These are phyloP conservation scores for Scleromitrula shiraiana DNA, from an alignment of 2,329 filamentous ascomycete species.

Conservation along the genomic window DNA sequence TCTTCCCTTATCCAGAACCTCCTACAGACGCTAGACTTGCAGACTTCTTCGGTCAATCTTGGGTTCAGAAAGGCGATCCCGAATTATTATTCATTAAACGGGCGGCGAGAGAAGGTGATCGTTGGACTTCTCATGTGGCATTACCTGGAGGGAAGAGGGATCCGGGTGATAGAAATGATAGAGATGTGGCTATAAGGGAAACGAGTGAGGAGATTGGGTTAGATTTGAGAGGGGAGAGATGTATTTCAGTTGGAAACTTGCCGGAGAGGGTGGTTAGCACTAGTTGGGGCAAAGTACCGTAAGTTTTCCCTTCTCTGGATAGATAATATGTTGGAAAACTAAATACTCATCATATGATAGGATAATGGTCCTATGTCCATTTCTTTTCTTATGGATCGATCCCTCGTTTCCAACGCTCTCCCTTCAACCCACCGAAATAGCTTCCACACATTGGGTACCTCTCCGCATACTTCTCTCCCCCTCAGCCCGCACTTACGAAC, in stretches of 20 bases:
- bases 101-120: conserved; percentile 54
- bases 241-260: conserved; percentile 49
- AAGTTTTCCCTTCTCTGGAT: conserved; percentile 29
- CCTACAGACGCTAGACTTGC: conserved; percentile 26
- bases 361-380: conserved; percentile 62
- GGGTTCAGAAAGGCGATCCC: conserved; percentile 58
- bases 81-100: conserved; percentile 67
- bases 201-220: conserved; percentile 59
- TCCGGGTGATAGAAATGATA: conserved; percentile 53
- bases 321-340: neutral
- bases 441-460: conserved; percentile 62
- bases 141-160: conserved; percentile 61
- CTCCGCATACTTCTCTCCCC: conserved; percentile 53
- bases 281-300: conserved; percentile 58
- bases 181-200: conserved; percentile 55
- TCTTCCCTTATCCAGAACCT: conserved; percentile 12
- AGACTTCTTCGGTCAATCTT: conserved; percentile 54
- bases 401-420: conserved; percentile 47
- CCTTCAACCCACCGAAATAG: conserved; percentile 61
- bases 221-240: conserved; percentile 42
- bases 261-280: conserved; percentile 59
- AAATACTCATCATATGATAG: conserved; percentile 32
- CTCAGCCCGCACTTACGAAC: conserved; percentile 50
- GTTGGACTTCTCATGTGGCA: conserved; percentile 63
- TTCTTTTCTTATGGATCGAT: conserved; percentile 54